Conservation (phyloP, 163 green algal species). For the Botryococcus braunii region DNA sequence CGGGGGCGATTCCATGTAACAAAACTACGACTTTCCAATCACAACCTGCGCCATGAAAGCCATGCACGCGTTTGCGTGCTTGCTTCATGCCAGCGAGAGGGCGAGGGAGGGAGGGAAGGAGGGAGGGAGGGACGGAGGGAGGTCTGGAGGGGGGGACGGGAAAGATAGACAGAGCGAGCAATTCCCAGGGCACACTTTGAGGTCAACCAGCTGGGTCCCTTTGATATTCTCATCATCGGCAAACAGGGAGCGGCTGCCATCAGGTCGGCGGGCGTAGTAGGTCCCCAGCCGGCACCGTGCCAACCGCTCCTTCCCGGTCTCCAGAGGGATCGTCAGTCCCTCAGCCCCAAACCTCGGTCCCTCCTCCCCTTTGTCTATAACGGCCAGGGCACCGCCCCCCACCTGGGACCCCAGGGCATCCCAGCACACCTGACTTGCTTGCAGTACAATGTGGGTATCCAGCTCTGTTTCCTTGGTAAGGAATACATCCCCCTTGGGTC, state of each 20-base stretch:
- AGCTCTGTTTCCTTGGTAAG: too few relatives aligned
- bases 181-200: constrained; percentile 17
- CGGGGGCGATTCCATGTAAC: not conserved
- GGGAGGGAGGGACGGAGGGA: too few relatives aligned
- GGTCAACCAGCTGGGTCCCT: constrained; percentile 14
- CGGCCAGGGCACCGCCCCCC: constrained; percentile 20
- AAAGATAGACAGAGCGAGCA: too few relatives aligned
- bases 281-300: constrained; percentile 32
- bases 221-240: constrained; percentile 22
- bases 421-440: too few relatives aligned
- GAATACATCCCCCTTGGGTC: too few relatives aligned
- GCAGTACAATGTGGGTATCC: too few relatives aligned
- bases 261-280: constrained; percentile 30
- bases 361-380: constrained; percentile 18
- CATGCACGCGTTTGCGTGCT: not conserved
- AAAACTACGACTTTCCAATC: not conserved
- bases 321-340: constrained; percentile 31
- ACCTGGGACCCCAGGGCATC: too few relatives aligned
- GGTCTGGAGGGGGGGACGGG: too few relatives aligned
- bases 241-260: constrained; percentile 36
- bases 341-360: constrained; percentile 29
- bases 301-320: constrained; percentile 7
- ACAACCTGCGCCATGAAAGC: not conserved
- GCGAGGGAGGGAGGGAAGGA: too few relatives aligned
- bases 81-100: too few relatives aligned